phyloP scores from a whole-genome alignment of 1,139 yeast genomes.

The Hyphopichia buzzinii region DNA sequence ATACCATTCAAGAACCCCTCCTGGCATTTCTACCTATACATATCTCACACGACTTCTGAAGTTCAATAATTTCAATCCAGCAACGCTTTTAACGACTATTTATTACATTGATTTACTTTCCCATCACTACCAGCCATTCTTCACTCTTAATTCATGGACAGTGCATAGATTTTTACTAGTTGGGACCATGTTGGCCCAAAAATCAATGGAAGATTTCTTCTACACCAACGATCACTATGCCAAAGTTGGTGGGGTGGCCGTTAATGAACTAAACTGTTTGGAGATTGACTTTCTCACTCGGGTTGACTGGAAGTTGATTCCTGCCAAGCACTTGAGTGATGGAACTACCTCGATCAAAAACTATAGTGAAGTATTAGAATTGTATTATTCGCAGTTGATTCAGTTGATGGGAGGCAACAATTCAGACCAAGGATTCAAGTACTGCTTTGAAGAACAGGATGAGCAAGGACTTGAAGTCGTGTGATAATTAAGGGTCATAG shows the following conservation, averaged over 20 bases:
- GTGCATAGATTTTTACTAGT: constrained; percentile 90
- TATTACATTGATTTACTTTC: constrained; percentile 87
- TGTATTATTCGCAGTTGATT: constrained; percentile 62
- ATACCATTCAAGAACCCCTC: constrained; percentile 92
- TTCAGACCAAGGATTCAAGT: constrained; percentile 11
- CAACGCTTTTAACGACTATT: constrained; percentile 74
- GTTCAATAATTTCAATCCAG: constrained; percentile 81
- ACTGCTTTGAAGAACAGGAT: constrained; percentile 6
- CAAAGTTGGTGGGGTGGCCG: constrained; percentile 90
- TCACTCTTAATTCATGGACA: constrained; percentile 84
- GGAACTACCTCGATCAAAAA: constrained; percentile 31
- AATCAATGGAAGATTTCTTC: constrained; percentile 90
- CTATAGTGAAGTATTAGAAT: constrained; percentile 49
- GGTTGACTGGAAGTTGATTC: constrained; percentile 65
- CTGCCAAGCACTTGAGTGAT: constrained; percentile 30
- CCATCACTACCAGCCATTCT: constrained; percentile 68
- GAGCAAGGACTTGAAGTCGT: no score
- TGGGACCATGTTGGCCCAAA: constrained; percentile 88
- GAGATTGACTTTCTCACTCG: constrained; percentile 84
- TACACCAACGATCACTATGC: constrained; percentile 94
- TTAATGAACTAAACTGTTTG: constrained; percentile 78
- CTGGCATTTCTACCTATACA: constrained; percentile 76
- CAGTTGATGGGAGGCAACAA: constrained; percentile 52
- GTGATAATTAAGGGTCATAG: no score
- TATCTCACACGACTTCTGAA: constrained; percentile 76